phyloP scores from a whole-genome alignment of 768 basidiomycete species.

The Termitomyces sp. region DNA sequence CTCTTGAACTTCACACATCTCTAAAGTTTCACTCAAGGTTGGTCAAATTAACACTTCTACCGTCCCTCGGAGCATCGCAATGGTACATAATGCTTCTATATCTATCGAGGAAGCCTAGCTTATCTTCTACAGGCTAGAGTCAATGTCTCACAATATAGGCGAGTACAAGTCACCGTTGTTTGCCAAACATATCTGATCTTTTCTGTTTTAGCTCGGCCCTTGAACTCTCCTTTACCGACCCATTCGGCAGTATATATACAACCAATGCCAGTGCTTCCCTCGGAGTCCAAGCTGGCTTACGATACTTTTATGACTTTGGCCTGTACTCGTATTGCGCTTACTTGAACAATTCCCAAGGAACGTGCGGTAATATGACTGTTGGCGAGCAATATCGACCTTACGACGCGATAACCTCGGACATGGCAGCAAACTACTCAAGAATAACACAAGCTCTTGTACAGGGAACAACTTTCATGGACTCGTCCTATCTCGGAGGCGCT shows the following conservation, averaged over 20 bases:
- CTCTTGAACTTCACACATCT: conserved; percentile 17
- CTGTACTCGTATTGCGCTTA: conserved; percentile 79
- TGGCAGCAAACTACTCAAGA: conserved; percentile 56
- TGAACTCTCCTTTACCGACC: conserved; percentile 44
- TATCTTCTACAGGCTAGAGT: conserved; percentile 47
- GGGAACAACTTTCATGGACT: conserved; percentile 51
- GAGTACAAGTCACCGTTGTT: conserved; percentile 17
- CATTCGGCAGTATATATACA: conserved; percentile 63
- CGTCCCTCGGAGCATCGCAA: conserved; percentile 65
- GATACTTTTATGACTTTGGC: conserved; percentile 74
- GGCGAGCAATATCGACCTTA: conserved; percentile 65
- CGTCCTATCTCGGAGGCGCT: conserved; percentile 54
- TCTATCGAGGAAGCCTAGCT: neutral
- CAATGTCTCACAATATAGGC: conserved; percentile 73
- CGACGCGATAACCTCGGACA: conserved; percentile 58
- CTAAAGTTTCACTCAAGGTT: conserved; percentile 41
- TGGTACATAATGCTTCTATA: conserved; percentile 42
- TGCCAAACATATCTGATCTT: neutral
- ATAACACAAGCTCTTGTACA: conserved; percentile 49
- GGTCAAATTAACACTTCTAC: conserved; percentile 78
- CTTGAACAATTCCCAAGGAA: conserved; percentile 51
- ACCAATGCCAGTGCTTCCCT: conserved; percentile 60
- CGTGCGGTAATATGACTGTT: conserved; percentile 56
- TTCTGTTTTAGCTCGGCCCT: conserved; percentile 42
- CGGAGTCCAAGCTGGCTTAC: conserved; percentile 49